These are phyloP conservation scores for Thozetella sp. DNA, from an alignment of 495 filamentous ascomycete species.

Conservation along the genomic window DNA sequence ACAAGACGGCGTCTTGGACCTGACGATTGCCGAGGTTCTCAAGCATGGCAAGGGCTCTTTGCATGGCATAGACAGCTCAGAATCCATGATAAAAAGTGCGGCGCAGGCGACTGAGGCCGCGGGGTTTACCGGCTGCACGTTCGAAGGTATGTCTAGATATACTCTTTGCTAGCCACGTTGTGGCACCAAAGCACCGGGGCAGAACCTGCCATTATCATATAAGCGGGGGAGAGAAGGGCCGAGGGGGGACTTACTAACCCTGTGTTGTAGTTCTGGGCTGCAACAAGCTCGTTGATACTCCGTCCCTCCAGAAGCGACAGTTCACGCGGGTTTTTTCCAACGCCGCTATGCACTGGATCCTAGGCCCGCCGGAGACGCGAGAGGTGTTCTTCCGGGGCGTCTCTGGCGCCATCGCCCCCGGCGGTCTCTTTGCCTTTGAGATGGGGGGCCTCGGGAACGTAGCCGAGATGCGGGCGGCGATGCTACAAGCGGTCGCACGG, in stretches of 20 bases:
- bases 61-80: slow-evolving; percentile 67
- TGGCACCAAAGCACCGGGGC: background rate
- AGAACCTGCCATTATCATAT: no score
- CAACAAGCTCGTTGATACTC: slow-evolving; percentile 17
- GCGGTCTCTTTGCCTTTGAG: slow-evolving; percentile 69
- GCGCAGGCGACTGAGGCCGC: slow-evolving; percentile 23
- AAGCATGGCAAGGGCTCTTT: slow-evolving; percentile 45
- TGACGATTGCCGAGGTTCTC: slow-evolving; percentile 46
- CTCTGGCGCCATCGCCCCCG: slow-evolving; percentile 50
- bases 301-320: slow-evolving; percentile 21
- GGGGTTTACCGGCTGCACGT: slow-evolving; percentile 33
- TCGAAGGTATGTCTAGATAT: slow-evolving; percentile 33
- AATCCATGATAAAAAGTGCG: slow-evolving; percentile 64
- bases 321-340: slow-evolving; percentile 76
- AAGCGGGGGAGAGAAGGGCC: no score
- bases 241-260: background rate
- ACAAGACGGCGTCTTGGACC: slow-evolving; percentile 64
- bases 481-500: slow-evolving; percentile 53
- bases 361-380: slow-evolving; percentile 36
- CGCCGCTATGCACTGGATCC: slow-evolving; percentile 80
- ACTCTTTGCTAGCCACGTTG: background rate
- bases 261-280: slow-evolving; percentile 33
- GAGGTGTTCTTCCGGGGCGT: slow-evolving; percentile 46
- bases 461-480: slow-evolving; percentile 60
- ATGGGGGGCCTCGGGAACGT: slow-evolving; percentile 76